A percentile compares a stretch with the other conserved stretches of the same genome.
Evolutionary conservation across 2,329 filamentous ascomycete species (phyloP).

Genomic region (Xylariales sp.): DNA sequence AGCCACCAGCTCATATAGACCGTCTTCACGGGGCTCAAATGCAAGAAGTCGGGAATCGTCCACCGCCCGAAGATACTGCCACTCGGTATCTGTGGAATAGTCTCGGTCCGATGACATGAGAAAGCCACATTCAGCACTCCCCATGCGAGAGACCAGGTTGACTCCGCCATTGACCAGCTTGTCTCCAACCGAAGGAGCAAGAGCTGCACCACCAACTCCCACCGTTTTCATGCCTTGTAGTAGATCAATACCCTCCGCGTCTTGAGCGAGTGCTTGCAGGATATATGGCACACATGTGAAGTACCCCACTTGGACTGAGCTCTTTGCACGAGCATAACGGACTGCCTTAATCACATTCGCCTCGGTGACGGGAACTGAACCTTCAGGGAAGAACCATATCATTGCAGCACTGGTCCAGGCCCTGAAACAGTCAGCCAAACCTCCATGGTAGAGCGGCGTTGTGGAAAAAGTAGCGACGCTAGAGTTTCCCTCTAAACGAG

Average conservation of each 20-base stretch:
- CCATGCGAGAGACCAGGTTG: constrained; percentile 57
- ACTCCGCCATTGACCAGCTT: constrained; percentile 44
- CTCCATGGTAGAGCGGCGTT: constrained; percentile 62
- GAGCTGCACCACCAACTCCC: constrained; percentile 58
- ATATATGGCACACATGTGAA: constrained; percentile 61
- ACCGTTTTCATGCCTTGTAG: constrained; percentile 54
- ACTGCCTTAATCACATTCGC: constrained; percentile 47
- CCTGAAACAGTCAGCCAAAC: constrained; percentile 57
- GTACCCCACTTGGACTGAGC: constrained; percentile 38
- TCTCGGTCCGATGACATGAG: constrained; percentile 57
- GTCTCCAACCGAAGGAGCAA: constrained; percentile 49
- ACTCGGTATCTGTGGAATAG: constrained; percentile 49
- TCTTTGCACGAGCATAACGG: constrained; percentile 25
- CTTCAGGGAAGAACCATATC: constrained; percentile 60
- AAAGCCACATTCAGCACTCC: constrained; percentile 64
- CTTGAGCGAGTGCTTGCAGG: constrained; percentile 46
- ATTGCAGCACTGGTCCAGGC: constrained; percentile 55
- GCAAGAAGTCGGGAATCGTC: constrained; percentile 26
- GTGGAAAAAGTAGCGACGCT: constrained; percentile 54
- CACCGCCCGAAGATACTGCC: constrained; percentile 52
- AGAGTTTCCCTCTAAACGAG: background rate
- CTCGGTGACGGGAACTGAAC: constrained; percentile 50
- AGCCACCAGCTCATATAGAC: constrained; percentile 51
- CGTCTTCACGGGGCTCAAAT: constrained; percentile 42
- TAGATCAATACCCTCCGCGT: constrained; percentile 33